phyloP scores from a whole-genome alignment of 1,284 basidiomycete species.

The Moniliophthora roreri region DNA sequence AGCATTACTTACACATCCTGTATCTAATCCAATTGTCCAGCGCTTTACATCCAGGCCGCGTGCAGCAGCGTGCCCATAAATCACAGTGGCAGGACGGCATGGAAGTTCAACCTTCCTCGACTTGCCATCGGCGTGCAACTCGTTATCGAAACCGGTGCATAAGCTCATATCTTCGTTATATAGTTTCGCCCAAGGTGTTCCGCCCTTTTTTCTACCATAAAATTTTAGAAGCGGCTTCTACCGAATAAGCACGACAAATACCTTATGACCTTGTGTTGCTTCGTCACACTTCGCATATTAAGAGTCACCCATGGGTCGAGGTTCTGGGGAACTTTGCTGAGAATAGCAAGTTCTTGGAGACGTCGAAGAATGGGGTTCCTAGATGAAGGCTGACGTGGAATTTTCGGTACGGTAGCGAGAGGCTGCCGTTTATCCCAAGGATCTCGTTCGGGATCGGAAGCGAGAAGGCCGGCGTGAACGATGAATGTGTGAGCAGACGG shows the following conservation, averaged over 20 bases:
- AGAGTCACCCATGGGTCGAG: constrained; percentile 69
- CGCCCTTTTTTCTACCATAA: constrained; percentile 42
- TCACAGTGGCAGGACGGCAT: constrained; percentile 75
- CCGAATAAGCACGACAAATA: constrained; percentile 14
- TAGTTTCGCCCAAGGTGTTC: constrained; percentile 69
- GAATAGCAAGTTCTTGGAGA: constrained; percentile 59
- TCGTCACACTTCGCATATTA: constrained; percentile 70
- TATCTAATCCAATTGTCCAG: constrained; percentile 80
- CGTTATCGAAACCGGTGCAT: constrained; percentile 55
- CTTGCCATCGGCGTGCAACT: constrained; percentile 11
- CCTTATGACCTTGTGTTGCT: constrained; percentile 54
- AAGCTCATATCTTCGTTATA: constrained; percentile 73
- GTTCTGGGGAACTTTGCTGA: constrained; percentile 73
- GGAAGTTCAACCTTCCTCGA: constrained; percentile 36
- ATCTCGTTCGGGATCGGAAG: constrained; percentile 60
- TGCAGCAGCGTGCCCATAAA: constrained; percentile 82
- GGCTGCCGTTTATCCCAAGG: constrained; percentile 59
- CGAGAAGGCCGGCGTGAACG: constrained; percentile 82
- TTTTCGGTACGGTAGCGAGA: constrained; percentile 55
- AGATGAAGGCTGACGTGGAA: constrained; percentile 23
- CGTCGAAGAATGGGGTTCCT: constrained; percentile 33
- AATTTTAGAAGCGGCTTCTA: background rate
- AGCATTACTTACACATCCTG: constrained; percentile 68
- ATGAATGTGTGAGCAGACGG: constrained; percentile 76
- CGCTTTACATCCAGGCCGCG: constrained; percentile 76